Base-by-base conservation (phyloP, 371 early-diverging fungal species). In the Mucor saturninus region DNA sequence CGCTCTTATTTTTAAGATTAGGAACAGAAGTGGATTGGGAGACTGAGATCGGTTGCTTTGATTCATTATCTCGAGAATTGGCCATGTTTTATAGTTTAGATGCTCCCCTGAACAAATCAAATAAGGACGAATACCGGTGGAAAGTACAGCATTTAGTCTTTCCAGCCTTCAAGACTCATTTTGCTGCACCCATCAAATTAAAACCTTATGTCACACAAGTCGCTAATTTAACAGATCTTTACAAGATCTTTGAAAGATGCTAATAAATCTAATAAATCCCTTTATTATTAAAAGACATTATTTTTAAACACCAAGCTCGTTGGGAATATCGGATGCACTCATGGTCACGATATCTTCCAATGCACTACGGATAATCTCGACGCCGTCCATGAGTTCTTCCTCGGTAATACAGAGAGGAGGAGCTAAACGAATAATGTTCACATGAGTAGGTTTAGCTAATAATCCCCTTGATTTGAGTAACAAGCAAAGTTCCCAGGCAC, bases 361-460 rank as follows among this genome's bases (percentile, higher is more conserved):
- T 26, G 90, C 86, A 55, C 81, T 72, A 56, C 80, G 87, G 69
- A 98, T 96, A 62, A 96, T 95, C 15, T 85, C 81, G 28, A 93
- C 88, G 61, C 94, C 93, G 38, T 89, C 75, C 75, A 84, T 75
- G 14, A 98, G 75, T 69, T 98, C 91, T 67, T 91, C 91, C 62
- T 95, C 94, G 7, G 91, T 93, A 68, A 98, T 97, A 77, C 87
- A 87, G 48, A 98, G 89, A 50, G 98, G 97, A 43, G 99, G 99
- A 3, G 99, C 91, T 37, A 98, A 83, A 31, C 99, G 93, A 64
- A 98, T 98, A 73, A 98, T 97, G 85, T 93, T 96, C 61, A 89
- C 87, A 83, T 98, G 99, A n/a, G 99, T 98, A 40, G 98, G 99
- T 81, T 98, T 98, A 62, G 97, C 96, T 56, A 98, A 85, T 45